phyloP scores from a whole-genome alignment of 148 eudicot species.

The Selenicereus undatus region DNA sequence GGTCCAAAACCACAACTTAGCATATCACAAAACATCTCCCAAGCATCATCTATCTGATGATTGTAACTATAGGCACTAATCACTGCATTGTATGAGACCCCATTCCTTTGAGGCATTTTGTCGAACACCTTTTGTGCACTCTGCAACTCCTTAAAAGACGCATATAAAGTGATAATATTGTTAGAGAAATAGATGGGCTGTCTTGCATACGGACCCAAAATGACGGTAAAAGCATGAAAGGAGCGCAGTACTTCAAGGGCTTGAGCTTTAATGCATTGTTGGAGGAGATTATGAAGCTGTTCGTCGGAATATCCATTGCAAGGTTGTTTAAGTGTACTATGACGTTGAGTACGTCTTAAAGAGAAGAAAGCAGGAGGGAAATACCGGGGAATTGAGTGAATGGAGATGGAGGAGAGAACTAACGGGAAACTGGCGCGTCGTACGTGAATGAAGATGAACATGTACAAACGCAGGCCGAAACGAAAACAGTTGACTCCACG shows the following conservation, averaged over 20 bases:
- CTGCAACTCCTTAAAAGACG: slow-evolving; percentile 19
- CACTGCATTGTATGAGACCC: slow-evolving; percentile 57
- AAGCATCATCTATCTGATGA: slow-evolving; percentile 40
- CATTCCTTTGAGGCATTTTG: slow-evolving; percentile 53
- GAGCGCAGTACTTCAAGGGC: slow-evolving; percentile 40
- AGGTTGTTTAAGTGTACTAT: slow-evolving; percentile 2
- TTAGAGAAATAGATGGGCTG: slow-evolving; percentile 53
- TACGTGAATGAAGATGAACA: too few relatives aligned
- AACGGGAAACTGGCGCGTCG: neutral
- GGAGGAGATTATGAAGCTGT: slow-evolving; percentile 29
- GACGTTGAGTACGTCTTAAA: neutral
- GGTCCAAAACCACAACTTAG: slow-evolving; percentile 47
- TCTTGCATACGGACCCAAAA: slow-evolving; percentile 37
- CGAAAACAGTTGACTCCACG: too few relatives aligned
- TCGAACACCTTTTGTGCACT: slow-evolving; percentile 64
- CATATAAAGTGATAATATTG: slow-evolving; percentile 43
- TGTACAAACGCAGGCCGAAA: too few relatives aligned
- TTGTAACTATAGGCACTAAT: slow-evolving; percentile 41
- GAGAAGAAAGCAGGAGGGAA: neutral
- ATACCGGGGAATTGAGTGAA: neutral
- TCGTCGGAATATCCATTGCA: slow-evolving; percentile 30
- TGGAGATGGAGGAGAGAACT: neutral
- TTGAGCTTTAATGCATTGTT: slow-evolving; percentile 28
- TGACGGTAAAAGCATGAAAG: slow-evolving; percentile 52
- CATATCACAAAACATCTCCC: slow-evolving; percentile 51